A percentile compares a stretch with the other conserved stretches of the same genome.
Evolutionary conservation across 176 grass and related monocot genomes (phyloP).

Genomic region (Dendrocalamus sinicus): DNA sequence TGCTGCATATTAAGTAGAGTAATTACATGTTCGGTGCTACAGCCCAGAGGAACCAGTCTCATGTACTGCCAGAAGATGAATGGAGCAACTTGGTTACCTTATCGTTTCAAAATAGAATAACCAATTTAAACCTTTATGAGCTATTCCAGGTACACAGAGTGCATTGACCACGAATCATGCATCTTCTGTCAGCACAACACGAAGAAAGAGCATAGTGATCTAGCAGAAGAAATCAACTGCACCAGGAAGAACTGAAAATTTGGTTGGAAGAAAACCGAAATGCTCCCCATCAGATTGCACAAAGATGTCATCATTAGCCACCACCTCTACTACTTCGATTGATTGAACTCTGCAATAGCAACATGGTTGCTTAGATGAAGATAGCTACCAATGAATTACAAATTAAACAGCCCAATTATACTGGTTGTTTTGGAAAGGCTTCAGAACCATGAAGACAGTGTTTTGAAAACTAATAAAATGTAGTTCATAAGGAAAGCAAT

Average conservation of each 20-base stretch:
- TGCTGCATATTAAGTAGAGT: slow-evolving; percentile 5
- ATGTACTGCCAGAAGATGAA: slow-evolving; percentile 10
- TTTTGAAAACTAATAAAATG: not conserved
- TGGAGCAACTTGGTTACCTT: not conserved
- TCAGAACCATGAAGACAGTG: not conserved
- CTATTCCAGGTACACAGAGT: not conserved
- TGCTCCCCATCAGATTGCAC: slow-evolving; percentile 92
- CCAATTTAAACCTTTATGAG: not conserved
- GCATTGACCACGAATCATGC: not conserved
- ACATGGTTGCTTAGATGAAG: slow-evolving; percentile 9
- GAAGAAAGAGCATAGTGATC: not conserved
- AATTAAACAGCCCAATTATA: not conserved
- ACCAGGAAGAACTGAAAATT: slow-evolving; percentile 72
- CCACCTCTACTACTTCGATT: slow-evolving; percentile 77
- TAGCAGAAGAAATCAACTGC: slow-evolving; percentile 82
- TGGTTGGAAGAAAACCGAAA: slow-evolving; percentile 81
- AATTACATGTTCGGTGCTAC: slow-evolving; percentile 19
- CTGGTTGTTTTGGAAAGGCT: not conserved
- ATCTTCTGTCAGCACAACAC: slow-evolving; percentile 2
- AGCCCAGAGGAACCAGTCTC: not conserved
- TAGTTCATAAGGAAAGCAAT: not conserved
- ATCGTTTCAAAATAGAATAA: slow-evolving; percentile 8
- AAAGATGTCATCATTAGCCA: slow-evolving; percentile 55
- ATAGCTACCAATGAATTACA: not conserved
- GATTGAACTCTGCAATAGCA: slow-evolving; percentile 66